Conservation (phyloP, 768 basidiomycete species). For the Tylopilus sp. region DNA sequence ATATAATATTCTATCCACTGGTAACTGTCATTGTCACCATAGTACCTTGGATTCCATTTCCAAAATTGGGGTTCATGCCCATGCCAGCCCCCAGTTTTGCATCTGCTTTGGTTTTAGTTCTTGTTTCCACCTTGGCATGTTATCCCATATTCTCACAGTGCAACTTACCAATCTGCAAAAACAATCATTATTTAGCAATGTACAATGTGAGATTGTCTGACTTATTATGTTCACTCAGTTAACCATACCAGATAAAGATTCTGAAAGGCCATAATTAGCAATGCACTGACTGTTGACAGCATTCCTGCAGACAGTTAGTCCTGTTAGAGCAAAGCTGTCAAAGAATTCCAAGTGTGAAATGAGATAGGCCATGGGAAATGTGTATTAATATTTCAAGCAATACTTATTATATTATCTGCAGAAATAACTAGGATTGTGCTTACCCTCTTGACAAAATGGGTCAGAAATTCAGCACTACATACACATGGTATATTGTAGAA, state of each 20-base stretch:
- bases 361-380: background rate
- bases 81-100: too few species aligned
- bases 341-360: background rate
- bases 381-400: background rate
- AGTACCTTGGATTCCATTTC: too few species aligned
- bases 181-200: background rate
- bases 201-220: background rate
- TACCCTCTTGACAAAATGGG: background rate
- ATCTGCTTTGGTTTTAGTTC: too few species aligned
- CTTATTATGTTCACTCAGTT: background rate
- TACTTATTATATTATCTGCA: background rate
- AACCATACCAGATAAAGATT: background rate
- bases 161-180: background rate
- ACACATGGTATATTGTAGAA: too few species aligned
- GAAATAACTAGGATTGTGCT: background rate
- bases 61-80: too few species aligned
- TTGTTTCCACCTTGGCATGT: too few species aligned
- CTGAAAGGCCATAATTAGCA: background rate
- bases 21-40: too few species aligned
- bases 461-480: background rate
- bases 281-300: background rate
- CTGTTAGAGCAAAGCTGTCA: background rate
- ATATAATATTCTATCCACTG: too few species aligned
- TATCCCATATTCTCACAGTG: too few species aligned
- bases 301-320: background rate